Conservation (phyloP, 495 filamentous ascomycete species). For the Penicillium macrosclerotiorum region DNA sequence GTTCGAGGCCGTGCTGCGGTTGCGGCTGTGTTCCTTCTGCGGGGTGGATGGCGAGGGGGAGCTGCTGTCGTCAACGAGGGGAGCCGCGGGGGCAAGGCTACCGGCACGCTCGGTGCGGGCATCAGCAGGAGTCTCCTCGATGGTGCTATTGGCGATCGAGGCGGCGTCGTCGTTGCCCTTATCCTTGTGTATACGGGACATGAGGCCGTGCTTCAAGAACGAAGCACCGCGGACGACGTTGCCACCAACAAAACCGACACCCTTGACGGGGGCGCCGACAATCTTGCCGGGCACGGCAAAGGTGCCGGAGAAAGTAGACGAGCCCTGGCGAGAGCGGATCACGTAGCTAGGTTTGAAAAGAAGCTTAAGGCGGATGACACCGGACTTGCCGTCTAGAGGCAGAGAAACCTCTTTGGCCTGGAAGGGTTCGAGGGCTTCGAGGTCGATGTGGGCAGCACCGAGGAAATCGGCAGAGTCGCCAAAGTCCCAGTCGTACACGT, state of each 20-base stretch:
- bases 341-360: constrained; percentile 96
- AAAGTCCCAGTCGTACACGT: constrained; percentile 94
- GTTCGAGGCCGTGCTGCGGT: constrained; percentile 62
- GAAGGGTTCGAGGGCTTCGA: constrained; percentile 83
- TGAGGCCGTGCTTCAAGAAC: constrained; percentile 78
- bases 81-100: constrained; percentile 32
- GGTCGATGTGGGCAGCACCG: constrained; percentile 72
- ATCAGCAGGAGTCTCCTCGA: constrained; percentile 30
- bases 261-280: constrained; percentile 90
- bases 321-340: constrained; percentile 80
- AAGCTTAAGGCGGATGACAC: constrained; percentile 74
- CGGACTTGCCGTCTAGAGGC: constrained; percentile 86
- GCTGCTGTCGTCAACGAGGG: constrained; percentile 31
- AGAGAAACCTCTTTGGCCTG: constrained; percentile 66
- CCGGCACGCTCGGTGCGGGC: constrained; percentile 41
- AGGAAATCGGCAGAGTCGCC: constrained; percentile 87
- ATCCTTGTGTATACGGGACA: constrained; percentile 51
- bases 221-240: constrained; percentile 85
- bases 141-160: constrained; percentile 10
- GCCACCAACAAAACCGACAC: constrained; percentile 74
- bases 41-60: constrained; percentile 37
- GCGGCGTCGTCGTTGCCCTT: constrained; percentile 56
- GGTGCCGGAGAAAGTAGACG: constrained; percentile 89
- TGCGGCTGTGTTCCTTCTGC: constrained; percentile 56
- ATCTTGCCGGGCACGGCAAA: constrained; percentile 90